These are phyloP conservation scores for Royoungia palumana DNA, from an alignment of 768 basidiomycete species.

Conservation along the genomic window DNA sequence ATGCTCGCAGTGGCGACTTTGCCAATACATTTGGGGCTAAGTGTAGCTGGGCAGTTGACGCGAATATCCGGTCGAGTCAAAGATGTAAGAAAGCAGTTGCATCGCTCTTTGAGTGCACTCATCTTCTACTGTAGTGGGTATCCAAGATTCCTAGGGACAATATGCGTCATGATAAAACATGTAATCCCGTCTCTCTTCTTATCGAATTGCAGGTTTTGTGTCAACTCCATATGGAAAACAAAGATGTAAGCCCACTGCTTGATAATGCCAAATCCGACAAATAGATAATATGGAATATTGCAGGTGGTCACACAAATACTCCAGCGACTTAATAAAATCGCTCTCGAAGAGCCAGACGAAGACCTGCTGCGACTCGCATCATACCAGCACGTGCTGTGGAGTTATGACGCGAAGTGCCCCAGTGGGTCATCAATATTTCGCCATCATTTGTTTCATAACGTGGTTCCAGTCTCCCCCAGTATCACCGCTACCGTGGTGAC, in stretches of 20 bases:
- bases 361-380: slow-evolving; percentile 46
- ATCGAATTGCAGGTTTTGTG: slow-evolving; percentile 25
- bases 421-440: slow-evolving; percentile 32
- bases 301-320: slow-evolving; percentile 21
- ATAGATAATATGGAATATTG: neutral
- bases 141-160: slow-evolving; percentile 6
- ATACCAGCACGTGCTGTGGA: slow-evolving; percentile 61
- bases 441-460: neutral
- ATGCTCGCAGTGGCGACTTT: slow-evolving; percentile 23
- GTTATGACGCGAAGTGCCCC: slow-evolving; percentile 33
- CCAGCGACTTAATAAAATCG: slow-evolving; percentile 39
- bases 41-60: slow-evolving; percentile 3
- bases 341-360: slow-evolving; percentile 31
- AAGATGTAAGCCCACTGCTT: slow-evolving; percentile 14
- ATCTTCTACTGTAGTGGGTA: slow-evolving; percentile 16
- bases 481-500: slow-evolving; percentile 36
- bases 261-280: neutral
- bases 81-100: slow-evolving; percentile 14
- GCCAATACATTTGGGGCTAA: slow-evolving; percentile 11
- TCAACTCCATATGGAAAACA: slow-evolving; percentile 7
- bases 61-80: slow-evolving; percentile 22
- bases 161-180: neutral
- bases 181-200: slow-evolving; percentile 23
- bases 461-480: slow-evolving; percentile 30
- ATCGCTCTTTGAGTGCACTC: neutral